Conservation (phyloP, 768 basidiomycete species). For the Lentinus brumalis region DNA sequence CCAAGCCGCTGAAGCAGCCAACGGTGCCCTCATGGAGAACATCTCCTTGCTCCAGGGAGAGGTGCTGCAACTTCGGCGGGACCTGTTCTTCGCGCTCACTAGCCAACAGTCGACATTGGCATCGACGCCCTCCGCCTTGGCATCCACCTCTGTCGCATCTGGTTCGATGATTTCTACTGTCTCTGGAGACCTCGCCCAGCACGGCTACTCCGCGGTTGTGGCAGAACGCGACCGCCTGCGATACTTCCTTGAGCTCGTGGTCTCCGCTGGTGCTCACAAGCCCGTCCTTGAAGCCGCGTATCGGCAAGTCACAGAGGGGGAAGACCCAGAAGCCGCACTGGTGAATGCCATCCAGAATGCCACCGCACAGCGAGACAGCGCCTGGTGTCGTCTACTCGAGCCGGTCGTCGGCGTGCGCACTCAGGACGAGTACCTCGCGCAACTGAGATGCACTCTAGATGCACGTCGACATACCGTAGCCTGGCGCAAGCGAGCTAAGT, state of each 20-base stretch:
- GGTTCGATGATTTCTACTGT: not conserved
- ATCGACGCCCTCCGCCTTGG: not conserved
- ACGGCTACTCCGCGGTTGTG: constrained; percentile 16
- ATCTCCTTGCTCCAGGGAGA: constrained; percentile 9
- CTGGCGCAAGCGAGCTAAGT: constrained; percentile 24
- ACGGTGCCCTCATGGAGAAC: constrained; percentile 4
- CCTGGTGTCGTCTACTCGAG: constrained; percentile 25
- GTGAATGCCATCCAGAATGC: constrained; percentile 23
- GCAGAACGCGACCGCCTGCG: constrained; percentile 19
- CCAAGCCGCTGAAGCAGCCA: constrained; percentile 3
- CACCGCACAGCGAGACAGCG: constrained; percentile 16
- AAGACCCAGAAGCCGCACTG: constrained; percentile 24
- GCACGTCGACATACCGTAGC: constrained; percentile 22
- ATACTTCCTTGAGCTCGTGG: constrained; percentile 19
- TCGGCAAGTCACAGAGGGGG: constrained; percentile 9
- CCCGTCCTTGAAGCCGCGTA: constrained; percentile 21
- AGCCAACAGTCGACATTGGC: not conserved
- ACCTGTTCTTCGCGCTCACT: constrained; percentile 7
- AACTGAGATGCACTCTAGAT: constrained; percentile 28
- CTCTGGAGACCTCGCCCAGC: not conserved
- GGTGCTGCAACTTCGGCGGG: constrained; percentile 10
- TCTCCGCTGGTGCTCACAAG: constrained; percentile 14
- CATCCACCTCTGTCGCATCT: not conserved
- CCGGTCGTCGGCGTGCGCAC: constrained; percentile 26
- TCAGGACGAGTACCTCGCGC: constrained; percentile 27